Percentiles rank a stretch among this genome's conserved stretches.
These are phyloP conservation scores for Aspergillus nomiae DNA, from an alignment of 2,329 filamentous ascomycete species.

Conservation along the genomic window DNA sequence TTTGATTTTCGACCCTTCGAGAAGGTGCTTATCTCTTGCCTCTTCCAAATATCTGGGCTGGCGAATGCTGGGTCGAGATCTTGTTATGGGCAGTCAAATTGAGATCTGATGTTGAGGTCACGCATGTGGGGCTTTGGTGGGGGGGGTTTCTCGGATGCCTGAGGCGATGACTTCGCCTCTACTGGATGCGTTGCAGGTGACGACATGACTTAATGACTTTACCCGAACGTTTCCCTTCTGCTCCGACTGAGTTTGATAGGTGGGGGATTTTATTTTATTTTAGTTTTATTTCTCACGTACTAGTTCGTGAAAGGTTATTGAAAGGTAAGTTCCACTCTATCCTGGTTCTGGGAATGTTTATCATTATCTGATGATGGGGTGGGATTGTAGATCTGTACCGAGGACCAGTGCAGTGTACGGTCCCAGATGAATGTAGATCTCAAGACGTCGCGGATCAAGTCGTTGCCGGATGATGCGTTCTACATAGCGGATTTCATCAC, in stretches of 20 bases:
- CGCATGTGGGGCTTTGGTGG: background rate
- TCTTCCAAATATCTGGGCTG: background rate
- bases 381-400: background rate
- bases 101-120: background rate
- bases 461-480: constrained; percentile 58
- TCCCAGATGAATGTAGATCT: constrained; percentile 22
- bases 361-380: background rate
- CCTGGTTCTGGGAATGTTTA: background rate
- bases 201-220: constrained; percentile 13
- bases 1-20: background rate
- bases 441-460: constrained; percentile 32
- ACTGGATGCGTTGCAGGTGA: background rate
- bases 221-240: background rate
- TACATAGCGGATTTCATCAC: constrained; percentile 88
- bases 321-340: background rate
- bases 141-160: background rate
- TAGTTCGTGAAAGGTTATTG: background rate
- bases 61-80: background rate
- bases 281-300: background rate
- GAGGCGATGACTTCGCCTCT: background rate
- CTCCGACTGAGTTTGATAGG: background rate
- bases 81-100: background rate
- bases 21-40: background rate
- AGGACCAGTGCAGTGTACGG: background rate
- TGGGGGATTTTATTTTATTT: background rate